These are phyloP conservation scores for Fistulifera solaris DNA, from an alignment of 108 stramenopile genomes.

Conservation along the genomic window DNA sequence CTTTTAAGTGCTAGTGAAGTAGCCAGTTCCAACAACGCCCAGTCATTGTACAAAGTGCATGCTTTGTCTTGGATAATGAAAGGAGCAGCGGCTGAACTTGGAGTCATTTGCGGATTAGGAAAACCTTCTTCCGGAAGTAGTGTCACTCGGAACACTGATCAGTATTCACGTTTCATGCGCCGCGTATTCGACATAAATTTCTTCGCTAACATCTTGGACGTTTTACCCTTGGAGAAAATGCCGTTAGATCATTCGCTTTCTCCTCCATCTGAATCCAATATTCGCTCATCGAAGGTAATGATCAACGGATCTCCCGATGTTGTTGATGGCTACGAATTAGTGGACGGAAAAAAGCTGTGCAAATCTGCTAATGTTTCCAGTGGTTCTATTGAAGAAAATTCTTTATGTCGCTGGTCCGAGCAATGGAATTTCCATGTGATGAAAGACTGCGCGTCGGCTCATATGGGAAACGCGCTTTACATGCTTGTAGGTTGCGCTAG, in stretches of 20 bases:
- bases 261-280: constrained; percentile 10
- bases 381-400: neutral
- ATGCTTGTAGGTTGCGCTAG: neutral
- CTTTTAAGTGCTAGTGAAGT: constrained; percentile 7
- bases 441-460: constrained; percentile 2
- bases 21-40: neutral
- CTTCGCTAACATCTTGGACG: neutral
- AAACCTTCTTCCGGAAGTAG: neutral
- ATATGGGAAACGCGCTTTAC: neutral
- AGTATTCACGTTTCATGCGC: neutral
- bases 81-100: neutral
- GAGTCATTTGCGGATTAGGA: neutral
- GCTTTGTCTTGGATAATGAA: neutral
- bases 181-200: constrained; percentile 1
- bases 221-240: neutral
- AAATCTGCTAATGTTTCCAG: neutral
- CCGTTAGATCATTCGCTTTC: constrained; percentile 20
- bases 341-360: constrained; percentile 14
- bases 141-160: neutral
- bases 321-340: constrained; percentile 27
- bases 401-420: neutral
- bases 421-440: constrained; percentile 3
- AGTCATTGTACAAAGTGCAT: neutral
- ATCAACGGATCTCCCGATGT: constrained; percentile 27
- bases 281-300: neutral